A percentile compares a stretch with the other conserved stretches of the same genome.
Conservation (phyloP, 2,329 filamentous ascomycete genomes). For the Ophiostoma montium region DNA sequence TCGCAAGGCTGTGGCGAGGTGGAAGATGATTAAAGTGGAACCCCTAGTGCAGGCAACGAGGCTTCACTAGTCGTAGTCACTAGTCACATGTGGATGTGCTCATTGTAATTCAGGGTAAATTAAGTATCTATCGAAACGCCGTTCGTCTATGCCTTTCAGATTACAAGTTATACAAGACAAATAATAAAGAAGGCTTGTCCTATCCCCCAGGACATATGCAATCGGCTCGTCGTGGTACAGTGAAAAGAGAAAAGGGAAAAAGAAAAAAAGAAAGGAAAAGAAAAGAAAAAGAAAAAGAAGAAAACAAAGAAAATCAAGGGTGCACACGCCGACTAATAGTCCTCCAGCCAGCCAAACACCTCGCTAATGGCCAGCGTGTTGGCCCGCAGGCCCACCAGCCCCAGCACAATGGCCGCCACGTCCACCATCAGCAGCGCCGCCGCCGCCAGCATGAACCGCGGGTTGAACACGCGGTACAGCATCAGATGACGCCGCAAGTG, state of each 20-base stretch:
- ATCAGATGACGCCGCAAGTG: slow-evolving; percentile 83
- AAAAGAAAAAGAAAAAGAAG: slow-evolving; percentile 6
- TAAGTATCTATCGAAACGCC: slow-evolving; percentile 1
- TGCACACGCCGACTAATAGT: slow-evolving; percentile 11
- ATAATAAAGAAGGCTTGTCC: neutral
- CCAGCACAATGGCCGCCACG: slow-evolving; percentile 54
- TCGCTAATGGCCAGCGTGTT: slow-evolving; percentile 70
- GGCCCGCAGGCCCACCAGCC: slow-evolving; percentile 59
- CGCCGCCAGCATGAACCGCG: slow-evolving; percentile 75
- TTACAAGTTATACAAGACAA: slow-evolving; percentile 1
- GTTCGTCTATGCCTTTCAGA: neutral
- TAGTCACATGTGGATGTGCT: too few relatives aligned
- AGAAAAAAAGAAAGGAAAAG: neutral
- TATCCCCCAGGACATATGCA: neutral
- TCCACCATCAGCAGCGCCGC: slow-evolving; percentile 63
- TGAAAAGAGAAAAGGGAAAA: neutral
- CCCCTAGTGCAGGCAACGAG: too few relatives aligned
- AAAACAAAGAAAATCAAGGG: neutral
- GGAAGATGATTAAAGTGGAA: too few relatives aligned
- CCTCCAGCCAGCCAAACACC: slow-evolving; percentile 61
- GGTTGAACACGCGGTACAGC: slow-evolving; percentile 89
- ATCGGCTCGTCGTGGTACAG: neutral
- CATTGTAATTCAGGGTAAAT: neutral
- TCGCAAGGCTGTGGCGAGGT: too few relatives aligned
- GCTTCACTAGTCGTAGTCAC: too few relatives aligned